A percentile compares a stretch with the other conserved stretches of the same genome.
Evolutionary conservation across 371 early-diverging fungal genomes (phyloP).

Genomic region (Apophysomyces sp.): DNA sequence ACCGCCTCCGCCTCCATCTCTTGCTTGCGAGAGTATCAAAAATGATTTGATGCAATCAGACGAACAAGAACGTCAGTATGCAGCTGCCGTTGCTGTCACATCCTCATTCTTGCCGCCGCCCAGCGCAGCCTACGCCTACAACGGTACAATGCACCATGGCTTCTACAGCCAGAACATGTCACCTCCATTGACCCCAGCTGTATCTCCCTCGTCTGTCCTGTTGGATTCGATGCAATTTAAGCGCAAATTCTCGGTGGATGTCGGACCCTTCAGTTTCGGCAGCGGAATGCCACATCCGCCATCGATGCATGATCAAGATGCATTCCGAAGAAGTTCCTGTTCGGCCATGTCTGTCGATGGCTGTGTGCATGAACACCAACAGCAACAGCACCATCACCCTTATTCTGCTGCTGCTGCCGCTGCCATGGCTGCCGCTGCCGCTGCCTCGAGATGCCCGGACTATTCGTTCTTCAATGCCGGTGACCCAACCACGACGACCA

Average conservation of each 20-base stretch:
- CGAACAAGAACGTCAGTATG: not conserved
- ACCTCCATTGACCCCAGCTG: slow-evolving; percentile 24
- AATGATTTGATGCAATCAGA: not conserved
- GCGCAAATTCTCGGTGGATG: slow-evolving; percentile 51
- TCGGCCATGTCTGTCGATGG: slow-evolving; percentile 30
- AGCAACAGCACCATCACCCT: not conserved
- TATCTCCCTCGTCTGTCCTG: slow-evolving; percentile 21
- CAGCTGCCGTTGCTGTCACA: not conserved
- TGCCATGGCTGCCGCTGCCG: slow-evolving; percentile 1
- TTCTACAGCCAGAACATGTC: slow-evolving; percentile 7
- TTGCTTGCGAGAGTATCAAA: slow-evolving; percentile 1
- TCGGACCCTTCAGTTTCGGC: slow-evolving; percentile 46
- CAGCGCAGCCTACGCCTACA: not conserved
- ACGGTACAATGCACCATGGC: not conserved
- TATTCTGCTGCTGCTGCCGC: slow-evolving; percentile 1
- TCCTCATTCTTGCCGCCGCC: not conserved
- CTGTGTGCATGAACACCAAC: slow-evolving; percentile 5
- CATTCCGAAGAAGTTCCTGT: slow-evolving; percentile 34
- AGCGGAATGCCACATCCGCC: slow-evolving; percentile 25
- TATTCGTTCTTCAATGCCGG: not conserved
- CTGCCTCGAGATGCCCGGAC: slow-evolving; percentile 5
- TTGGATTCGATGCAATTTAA: slow-evolving; percentile 28
- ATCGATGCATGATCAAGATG: slow-evolving; percentile 26
- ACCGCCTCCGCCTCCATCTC: not conserved
- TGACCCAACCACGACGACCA: not conserved